Base-by-base conservation (phyloP, 441 rosid species). In the Aleurites moluccanus region DNA sequence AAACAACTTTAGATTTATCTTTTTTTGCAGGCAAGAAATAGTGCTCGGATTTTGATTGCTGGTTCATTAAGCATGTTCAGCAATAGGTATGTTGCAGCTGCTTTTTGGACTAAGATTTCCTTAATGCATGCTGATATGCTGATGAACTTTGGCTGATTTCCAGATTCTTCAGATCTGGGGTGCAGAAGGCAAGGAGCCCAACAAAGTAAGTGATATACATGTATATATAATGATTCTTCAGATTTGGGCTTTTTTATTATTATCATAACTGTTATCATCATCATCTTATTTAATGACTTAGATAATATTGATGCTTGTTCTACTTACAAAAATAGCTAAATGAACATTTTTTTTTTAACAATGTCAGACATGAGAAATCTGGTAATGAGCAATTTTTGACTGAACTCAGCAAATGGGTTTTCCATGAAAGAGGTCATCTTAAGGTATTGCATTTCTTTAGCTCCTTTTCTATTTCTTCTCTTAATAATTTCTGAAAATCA, bases 341-440 rank as follows among this genome's bases (percentile, higher is more conserved):
- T 21, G 6, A 44, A 18, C 33, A 69, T 21, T 63, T 64, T 73
- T 63, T 33, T 38, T 71, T 53, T 70, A 0, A 49, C 80, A 35
- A 40, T 30, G 27, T 80, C 88, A 92, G 98, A 82, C 87, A 79
- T 63, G 85, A 85, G 70, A 91, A 89, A 79, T 92, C 95, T 53
- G 97, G 94, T 40, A 89, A 94, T 49, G 91, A 90, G 74, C 97
- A 88, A 81, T 92, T 94, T 81, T 87, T 83, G 79, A 87, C 92
- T 77, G 98, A 91, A 83, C 83, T 94, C 77, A 86, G 92, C 87
- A 91, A 92, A 81, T 92, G 98, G 98, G 82, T 90, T 75, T 88
- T 91, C 86, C 97, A 92, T 77, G 95, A 92, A 88, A 90, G 97
- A 78, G 95, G 97, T 74, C 97, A 89, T 78, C 83, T 94, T 47